Conservation (phyloP, 306 rosid species). For the Vigna reflexopilosa region DNA sequence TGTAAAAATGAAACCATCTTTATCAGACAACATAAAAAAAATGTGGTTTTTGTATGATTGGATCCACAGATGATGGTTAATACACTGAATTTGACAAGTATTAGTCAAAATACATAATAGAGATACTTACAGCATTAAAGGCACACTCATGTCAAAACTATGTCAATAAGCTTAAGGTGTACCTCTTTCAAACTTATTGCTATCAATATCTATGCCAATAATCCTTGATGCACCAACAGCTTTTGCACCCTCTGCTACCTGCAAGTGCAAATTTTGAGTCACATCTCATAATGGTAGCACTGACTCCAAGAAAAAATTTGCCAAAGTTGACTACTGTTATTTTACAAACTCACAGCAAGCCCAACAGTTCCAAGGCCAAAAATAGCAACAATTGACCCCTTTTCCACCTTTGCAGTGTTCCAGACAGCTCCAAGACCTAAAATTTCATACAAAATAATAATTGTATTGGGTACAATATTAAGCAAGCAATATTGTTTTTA, state of each 20-base stretch:
- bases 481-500: neutral
- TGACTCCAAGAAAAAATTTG: conserved; percentile 30
- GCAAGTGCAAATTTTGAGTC: conserved; percentile 37
- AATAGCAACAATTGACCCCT: conserved; percentile 85
- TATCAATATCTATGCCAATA: conserved; percentile 87
- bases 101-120: neutral
- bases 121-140: neutral
- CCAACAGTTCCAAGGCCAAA: conserved; percentile 97
- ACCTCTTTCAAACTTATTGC: conserved; percentile 84
- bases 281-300: conserved; percentile 11
- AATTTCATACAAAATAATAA: neutral
- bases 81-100: neutral
- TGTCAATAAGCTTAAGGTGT: conserved; percentile 38
- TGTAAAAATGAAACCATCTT: conserved; percentile 1
- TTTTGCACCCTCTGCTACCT: conserved; percentile 99
- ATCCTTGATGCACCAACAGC: conserved; percentile 91
- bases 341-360: conserved; percentile 78
- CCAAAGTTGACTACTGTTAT: conserved; percentile 26
- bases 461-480: conserved; percentile 51
- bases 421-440: conserved; percentile 99
- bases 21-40: neutral
- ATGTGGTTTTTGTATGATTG: neutral
- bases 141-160: neutral
- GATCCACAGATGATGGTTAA: neutral
- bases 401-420: conserved; percentile 97